Base-by-base conservation (phyloP, 2,329 filamentous ascomycete genomes). In the Fusarium azukiicola region DNA sequence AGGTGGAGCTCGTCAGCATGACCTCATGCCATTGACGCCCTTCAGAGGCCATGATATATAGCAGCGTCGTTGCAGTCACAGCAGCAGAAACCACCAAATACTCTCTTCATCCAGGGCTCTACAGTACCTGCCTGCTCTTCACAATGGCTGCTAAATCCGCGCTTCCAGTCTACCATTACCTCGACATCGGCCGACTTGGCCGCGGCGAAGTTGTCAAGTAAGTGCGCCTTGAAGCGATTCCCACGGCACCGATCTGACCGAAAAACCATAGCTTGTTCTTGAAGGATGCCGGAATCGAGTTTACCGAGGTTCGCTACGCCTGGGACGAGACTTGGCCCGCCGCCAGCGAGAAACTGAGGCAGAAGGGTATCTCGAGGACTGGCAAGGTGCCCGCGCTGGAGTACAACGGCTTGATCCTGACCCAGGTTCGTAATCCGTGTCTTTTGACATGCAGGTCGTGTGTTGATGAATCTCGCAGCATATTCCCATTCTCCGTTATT, bases 301-400 rank as follows among this genome's bases (percentile, higher is more conserved):
- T 79, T 14, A 50, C 79, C 19, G 79, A 82, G 8, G 67, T 74
- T 10, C 77, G 73, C 6, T 82, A 82, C 9, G n/a, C 77, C 1
- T 80, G 77, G 42, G 73, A 75, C 2, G 71, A 76, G 6, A 73
- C 73, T 8, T 76, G 73, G 79, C 44, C 71, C 2, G 70, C 72
- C 21, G 79, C 74, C 7, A 85, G 83, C 47, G 73, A 84, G 17
- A 79, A 81, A 61, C 76, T 87, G 10, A 74, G 84, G 47, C 40
- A 84, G 16, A 44, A 84, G 12, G 83, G 80, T 4, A 70, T 83
- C 3, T 80, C 79, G 7, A 76, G 77, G 40, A 88, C 87, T 10
- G 86, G 86, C 12, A 80, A 80, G 36, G 67, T 88, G 14, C 87
- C 87, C 8, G 82, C 82, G 0, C 76, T 88, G 6, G 84, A 87